Base-by-base conservation (phyloP, 805 yeast genomes). In the Barnettozyma californica region DNA sequence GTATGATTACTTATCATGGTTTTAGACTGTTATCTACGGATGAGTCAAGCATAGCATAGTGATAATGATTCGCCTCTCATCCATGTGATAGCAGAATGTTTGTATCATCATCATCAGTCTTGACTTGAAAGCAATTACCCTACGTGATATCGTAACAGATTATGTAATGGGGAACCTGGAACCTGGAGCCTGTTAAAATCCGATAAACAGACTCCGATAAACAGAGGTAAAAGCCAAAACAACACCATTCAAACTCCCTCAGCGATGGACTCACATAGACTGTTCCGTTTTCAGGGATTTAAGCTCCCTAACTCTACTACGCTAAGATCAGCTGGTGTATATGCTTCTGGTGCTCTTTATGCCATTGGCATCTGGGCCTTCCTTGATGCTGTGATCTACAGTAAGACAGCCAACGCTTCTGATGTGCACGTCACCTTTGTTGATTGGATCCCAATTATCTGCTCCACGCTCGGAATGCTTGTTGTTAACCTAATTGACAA, bases 391-490 rank as follows among this genome's bases (percentile, higher is more conserved):
- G 90, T 95, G 2, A 76, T 94, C 33, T 92, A 80, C 67, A 85
- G 95, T 40, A 83, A 81, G 54, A 84, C 89, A 16, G 84, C 83
- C 43, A 92, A 92, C 70, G 96, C 90, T 0, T 84, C 96, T 0
- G 73, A 74, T 40, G 88, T 90, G 7, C 97, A 92, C 64, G 88
- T 94, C 26, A 82, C 92, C 5, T 87, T 92, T 62, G 84, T 88
- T 37, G 99, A 92, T 68, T 92, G 99, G 99, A 80, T 94, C 45
- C 99, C 99, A 4, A 81, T 87, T 54, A 76, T 92, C 26, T 86
- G 97, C 56, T 83, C 95, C 7, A 80, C 95, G 0, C 65, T 90
- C 33, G 99, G 99, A 2, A 91, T 91, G 88, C 70, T 91, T 39
- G 83, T 90, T 41, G 72, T 75, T n/a, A 73, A 69, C 51, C 68